Evolutionary conservation across 2,329 filamentous ascomycete species (phyloP).

Genomic region (Apiospora rasikravindrae): DNA sequence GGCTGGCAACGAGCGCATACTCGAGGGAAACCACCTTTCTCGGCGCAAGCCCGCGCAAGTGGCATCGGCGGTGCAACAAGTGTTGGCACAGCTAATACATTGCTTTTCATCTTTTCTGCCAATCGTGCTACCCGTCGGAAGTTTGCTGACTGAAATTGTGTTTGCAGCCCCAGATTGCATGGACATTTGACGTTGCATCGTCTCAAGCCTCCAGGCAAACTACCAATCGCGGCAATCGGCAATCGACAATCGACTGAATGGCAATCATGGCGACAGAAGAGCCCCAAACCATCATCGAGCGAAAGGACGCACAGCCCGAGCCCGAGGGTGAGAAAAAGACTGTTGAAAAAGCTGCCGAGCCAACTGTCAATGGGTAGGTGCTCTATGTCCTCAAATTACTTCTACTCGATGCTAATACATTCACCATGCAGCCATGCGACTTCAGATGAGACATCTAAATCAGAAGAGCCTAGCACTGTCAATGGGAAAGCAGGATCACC

Average conservation of each 20-base stretch:
- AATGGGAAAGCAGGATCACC: constrained; percentile 32
- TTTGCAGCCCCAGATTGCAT: constrained; percentile 1
- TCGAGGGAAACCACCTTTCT: background rate
- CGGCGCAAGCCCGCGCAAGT: background rate
- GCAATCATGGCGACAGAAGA: constrained; percentile 42
- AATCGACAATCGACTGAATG: constrained; percentile 24
- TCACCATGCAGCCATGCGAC: constrained; percentile 27
- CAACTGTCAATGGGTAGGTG: constrained; percentile 63
- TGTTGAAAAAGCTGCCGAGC: constrained; percentile 48
- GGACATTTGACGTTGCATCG: constrained; percentile 9
- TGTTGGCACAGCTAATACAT: background rate
- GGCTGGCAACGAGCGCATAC: background rate
- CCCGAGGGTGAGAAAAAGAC: constrained; percentile 51
- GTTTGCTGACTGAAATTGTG: background rate
- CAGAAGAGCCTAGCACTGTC: constrained; percentile 26
- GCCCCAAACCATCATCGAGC: constrained; percentile 32
- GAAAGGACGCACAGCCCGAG: constrained; percentile 27
- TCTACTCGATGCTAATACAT: background rate
- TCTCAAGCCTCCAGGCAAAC: constrained; percentile 4
- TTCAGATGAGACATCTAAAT: constrained; percentile 27
- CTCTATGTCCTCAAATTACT: constrained; percentile 31
- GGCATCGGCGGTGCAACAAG: background rate
- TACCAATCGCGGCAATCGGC: constrained; percentile 1
- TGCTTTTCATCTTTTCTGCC: background rate
- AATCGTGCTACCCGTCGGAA: background rate